phyloP scores from a whole-genome alignment of 352 stramenopile species.

The Phytophthora ohioensis region DNA sequence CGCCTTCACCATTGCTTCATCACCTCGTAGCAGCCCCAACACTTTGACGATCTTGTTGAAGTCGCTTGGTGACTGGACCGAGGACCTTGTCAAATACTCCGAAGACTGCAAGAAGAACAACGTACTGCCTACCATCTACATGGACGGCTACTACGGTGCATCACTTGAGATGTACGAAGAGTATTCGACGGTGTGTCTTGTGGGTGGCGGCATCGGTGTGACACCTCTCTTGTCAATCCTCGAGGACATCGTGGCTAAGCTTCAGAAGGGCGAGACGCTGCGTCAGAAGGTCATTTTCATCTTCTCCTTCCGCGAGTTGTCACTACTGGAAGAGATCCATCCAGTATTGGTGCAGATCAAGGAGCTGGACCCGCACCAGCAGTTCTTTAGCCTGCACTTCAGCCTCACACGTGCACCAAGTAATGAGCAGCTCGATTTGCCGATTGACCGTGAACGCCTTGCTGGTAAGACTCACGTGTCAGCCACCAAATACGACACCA shows the following conservation, averaged over 20 bases:
- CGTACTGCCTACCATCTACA: slow-evolving; percentile 44
- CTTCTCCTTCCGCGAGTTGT: slow-evolving; percentile 55
- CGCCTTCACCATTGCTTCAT: slow-evolving; percentile 57
- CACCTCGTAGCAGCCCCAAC: slow-evolving; percentile 34
- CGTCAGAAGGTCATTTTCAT: slow-evolving; percentile 48
- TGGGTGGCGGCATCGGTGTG: slow-evolving; percentile 57
- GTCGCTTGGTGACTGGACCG: slow-evolving; percentile 53
- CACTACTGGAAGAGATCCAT: slow-evolving; percentile 51
- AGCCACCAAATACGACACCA: slow-evolving; percentile 17
- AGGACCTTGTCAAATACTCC: slow-evolving; percentile 47
- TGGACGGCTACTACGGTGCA: slow-evolving; percentile 62
- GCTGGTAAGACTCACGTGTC: slow-evolving; percentile 9
- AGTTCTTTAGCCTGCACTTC: slow-evolving; percentile 40
- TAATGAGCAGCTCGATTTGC: slow-evolving; percentile 17
- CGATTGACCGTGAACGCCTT: slow-evolving; percentile 35
- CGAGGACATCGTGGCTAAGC: slow-evolving; percentile 48
- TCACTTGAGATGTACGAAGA: slow-evolving; percentile 50
- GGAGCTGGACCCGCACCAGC: slow-evolving; percentile 34
- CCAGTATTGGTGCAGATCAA: slow-evolving; percentile 39
- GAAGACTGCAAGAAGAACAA: slow-evolving; percentile 37
- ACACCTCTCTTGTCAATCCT: slow-evolving; percentile 59
- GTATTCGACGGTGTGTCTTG: slow-evolving; percentile 49
- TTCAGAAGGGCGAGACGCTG: slow-evolving; percentile 11
- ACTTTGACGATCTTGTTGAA: slow-evolving; percentile 58
- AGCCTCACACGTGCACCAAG: slow-evolving; percentile 39